A percentile compares a stretch with the other conserved stretches of the same genome.
These are phyloP conservation scores for Neurospora hispaniola DNA, from an alignment of 495 filamentous ascomycete genomes.

Conservation along the genomic window DNA sequence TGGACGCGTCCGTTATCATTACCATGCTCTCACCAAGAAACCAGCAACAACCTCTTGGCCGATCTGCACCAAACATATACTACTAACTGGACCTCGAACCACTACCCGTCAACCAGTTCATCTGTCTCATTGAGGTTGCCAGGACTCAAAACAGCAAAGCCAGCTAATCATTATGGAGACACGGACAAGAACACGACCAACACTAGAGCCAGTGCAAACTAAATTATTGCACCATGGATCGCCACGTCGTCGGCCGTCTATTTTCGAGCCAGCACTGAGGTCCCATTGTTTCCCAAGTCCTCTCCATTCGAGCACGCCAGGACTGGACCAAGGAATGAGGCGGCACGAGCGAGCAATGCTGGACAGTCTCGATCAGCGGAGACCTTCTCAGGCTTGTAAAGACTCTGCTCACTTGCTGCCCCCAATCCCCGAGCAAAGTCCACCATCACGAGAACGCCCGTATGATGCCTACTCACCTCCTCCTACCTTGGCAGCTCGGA, in stretches of 20 bases:
- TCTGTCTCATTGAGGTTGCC: neutral
- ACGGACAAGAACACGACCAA: constrained; percentile 20
- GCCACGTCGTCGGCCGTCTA: constrained; percentile 9
- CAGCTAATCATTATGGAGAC: constrained; percentile 16
- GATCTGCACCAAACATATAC: neutral
- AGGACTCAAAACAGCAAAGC: neutral
- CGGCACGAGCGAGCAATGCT: constrained; percentile 31
- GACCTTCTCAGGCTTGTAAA: constrained; percentile 4
- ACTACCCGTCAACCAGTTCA: neutral
- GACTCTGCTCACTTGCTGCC: constrained; percentile 13
- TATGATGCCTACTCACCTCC: neutral
- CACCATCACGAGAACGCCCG: neutral
- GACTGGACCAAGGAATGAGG: constrained; percentile 26
- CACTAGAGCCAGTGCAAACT: constrained; percentile 30
- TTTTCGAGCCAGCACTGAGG: constrained; percentile 19
- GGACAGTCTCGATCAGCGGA: constrained; percentile 27
- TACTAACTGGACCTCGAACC: neutral
- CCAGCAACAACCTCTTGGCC: neutral
- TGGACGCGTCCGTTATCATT: neutral
- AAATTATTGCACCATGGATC: constrained; percentile 10
- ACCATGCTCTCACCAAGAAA: neutral
- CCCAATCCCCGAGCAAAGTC: constrained; percentile 17
- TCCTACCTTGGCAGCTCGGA: neutral
- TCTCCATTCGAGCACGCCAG: constrained; percentile 23
- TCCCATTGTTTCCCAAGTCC: constrained; percentile 26